Conservation (phyloP, 1,284 basidiomycete genomes). For the Xerocomus nothofagi region DNA sequence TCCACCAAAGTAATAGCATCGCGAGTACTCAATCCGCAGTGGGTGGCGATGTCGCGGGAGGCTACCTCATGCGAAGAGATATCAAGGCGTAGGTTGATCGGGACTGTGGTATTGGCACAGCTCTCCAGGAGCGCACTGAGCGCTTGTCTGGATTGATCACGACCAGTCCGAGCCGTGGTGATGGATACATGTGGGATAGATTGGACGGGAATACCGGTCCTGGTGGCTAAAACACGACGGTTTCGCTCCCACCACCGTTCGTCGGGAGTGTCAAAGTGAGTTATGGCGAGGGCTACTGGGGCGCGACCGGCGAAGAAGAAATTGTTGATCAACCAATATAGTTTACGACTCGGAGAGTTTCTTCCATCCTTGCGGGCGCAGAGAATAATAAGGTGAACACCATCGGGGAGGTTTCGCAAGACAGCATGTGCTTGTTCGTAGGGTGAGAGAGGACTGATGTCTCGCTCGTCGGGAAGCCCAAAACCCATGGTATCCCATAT, state of each 20-base stretch:
- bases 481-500: conserved; percentile 26
- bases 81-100: background rate
- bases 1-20: conserved; percentile 1
- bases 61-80: background rate
- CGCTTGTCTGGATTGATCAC: conserved; percentile 1
- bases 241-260: conserved; percentile 12
- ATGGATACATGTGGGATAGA: conserved; percentile 3
- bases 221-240: background rate
- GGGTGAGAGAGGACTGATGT: conserved; percentile 1
- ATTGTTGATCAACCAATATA: conserved; percentile 8
- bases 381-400: conserved; percentile 8
- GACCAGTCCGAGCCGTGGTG: conserved; percentile 3
- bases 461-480: background rate
- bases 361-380: conserved; percentile 5
- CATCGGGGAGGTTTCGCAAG: conserved; percentile 2
- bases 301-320: conserved; percentile 12
- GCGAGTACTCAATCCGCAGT: background rate
- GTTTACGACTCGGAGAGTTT: background rate
- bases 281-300: conserved; percentile 32
- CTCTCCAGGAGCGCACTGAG: conserved; percentile 2
- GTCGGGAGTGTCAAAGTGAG: conserved; percentile 24
- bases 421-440: conserved; percentile 14
- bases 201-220: background rate
- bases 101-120: background rate
- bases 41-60: background rate